Percentiles rank a stretch among this genome's conserved stretches.
Evolutionary conservation across 306 rosid genomes (phyloP).

Genomic region (Lithocarpus polystachyus): DNA sequence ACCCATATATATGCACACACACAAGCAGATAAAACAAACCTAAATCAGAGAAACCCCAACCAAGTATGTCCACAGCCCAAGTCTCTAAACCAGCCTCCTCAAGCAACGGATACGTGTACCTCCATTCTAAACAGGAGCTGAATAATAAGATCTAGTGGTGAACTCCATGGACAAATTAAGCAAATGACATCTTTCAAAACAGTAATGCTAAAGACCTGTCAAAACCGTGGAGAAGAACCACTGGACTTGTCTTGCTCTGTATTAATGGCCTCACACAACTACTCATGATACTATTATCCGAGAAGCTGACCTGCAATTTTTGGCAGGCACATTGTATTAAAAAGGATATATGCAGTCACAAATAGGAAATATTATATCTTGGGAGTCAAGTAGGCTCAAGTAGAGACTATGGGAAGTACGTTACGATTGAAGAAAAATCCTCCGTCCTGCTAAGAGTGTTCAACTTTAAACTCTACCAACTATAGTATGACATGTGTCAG

Average conservation of each 20-base stretch:
- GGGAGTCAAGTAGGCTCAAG: too few relatives aligned
- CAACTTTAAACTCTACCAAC: too few relatives aligned
- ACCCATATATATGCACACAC: too few relatives aligned
- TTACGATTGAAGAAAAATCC: too few relatives aligned
- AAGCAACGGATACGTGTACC: slow-evolving; percentile 76
- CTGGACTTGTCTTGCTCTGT: slow-evolving; percentile 53
- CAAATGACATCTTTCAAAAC: slow-evolving; percentile 8
- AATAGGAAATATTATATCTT: too few relatives aligned
- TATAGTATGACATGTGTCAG: too few relatives aligned
- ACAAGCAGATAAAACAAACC: slow-evolving; percentile 42
- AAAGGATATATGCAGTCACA: neutral
- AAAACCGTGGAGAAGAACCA: slow-evolving; percentile 92
- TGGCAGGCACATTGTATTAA: neutral
- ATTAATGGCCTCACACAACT: slow-evolving; percentile 78
- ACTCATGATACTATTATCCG: slow-evolving; percentile 64
- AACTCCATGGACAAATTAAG: slow-evolving; percentile 30
- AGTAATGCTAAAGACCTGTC: slow-evolving; percentile 57
- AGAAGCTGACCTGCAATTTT: slow-evolving; percentile 52
- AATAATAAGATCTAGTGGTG: slow-evolving; percentile 35
- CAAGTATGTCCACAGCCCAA: slow-evolving; percentile 97
- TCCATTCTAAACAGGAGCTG: slow-evolving; percentile 99
- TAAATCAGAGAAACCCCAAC: slow-evolving; percentile 98
- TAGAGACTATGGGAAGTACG: too few relatives aligned
- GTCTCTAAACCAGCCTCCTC: slow-evolving; percentile 82
- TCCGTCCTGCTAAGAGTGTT: rapidly evolving